These are phyloP conservation scores for Aspergillus sp. DNA, from an alignment of 2,329 filamentous ascomycete genomes.

Conservation along the genomic window DNA sequence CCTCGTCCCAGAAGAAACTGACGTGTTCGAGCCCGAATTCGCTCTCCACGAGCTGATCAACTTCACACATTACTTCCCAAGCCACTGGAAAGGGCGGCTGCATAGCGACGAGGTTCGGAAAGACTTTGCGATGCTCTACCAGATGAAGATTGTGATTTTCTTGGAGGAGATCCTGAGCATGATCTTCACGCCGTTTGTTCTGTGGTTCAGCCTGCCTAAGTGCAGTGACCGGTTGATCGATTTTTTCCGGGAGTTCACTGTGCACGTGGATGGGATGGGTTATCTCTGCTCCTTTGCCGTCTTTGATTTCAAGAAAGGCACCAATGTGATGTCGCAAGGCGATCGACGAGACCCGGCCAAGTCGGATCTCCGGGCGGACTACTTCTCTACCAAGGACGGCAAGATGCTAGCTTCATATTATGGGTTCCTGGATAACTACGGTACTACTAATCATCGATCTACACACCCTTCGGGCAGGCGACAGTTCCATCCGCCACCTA, in stretches of 20 bases:
- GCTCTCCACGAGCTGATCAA: slow-evolving; percentile 81
- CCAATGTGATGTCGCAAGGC: slow-evolving; percentile 44
- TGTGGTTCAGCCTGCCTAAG: slow-evolving; percentile 76
- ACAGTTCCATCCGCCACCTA: slow-evolving; percentile 64
- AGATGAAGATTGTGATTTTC: slow-evolving; percentile 86
- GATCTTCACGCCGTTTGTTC: slow-evolving; percentile 78
- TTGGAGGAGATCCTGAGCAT: slow-evolving; percentile 87
- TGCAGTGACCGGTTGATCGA: slow-evolving; percentile 91
- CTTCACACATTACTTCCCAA: slow-evolving; percentile 84
- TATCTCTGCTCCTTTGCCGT: slow-evolving; percentile 97
- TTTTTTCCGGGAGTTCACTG: slow-evolving; percentile 95
- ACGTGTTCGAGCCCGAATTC: slow-evolving; percentile 85
- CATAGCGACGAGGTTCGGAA: slow-evolving; percentile 87
- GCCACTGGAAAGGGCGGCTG: slow-evolving; percentile 79
- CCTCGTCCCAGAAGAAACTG: slow-evolving; percentile 75
- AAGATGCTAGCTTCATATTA: slow-evolving; percentile 98
- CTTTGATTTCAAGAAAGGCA: slow-evolving; percentile 87
- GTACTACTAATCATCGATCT: slow-evolving; percentile 60
- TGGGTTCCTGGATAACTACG: slow-evolving; percentile 89
- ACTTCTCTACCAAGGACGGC: slow-evolving; percentile 88
- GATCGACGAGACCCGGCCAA: slow-evolving; percentile 23
- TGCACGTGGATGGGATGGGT: slow-evolving; percentile 91
- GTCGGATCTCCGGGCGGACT: slow-evolving; percentile 74
- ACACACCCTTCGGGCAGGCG: slow-evolving; percentile 40
- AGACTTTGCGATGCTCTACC: slow-evolving; percentile 84